Evolutionary conservation across 164 flowering plant genomes (phyloP).

Genomic region (Akebia trifoliata): DNA sequence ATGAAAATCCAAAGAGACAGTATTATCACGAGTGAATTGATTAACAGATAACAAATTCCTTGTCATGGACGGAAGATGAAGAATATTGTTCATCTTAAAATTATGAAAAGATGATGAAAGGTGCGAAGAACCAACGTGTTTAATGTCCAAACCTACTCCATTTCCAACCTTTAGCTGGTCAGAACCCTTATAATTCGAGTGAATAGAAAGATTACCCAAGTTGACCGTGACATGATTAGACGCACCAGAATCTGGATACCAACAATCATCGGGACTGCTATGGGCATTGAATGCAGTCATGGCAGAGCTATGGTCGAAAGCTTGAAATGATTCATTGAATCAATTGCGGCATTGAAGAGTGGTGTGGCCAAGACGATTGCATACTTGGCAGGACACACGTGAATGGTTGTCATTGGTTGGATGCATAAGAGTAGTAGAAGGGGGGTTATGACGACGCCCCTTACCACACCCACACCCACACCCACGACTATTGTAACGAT

Average conservation of each 20-base stretch:
- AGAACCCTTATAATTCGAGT: neutral
- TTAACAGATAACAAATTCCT: constrained; percentile 4
- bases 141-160: constrained; percentile 7
- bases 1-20: neutral
- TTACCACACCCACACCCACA: too few relatives aligned
- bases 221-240: constrained; percentile 1
- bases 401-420: too few relatives aligned
- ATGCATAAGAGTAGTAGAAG: too few relatives aligned
- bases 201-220: neutral
- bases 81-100: neutral
- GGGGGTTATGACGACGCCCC: too few relatives aligned
- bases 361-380: neutral
- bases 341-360: too few relatives aligned
- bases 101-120: neutral
- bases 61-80: neutral
- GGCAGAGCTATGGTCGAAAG: neutral
- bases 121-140: neutral
- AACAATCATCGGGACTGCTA: neutral
- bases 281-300: neutral
- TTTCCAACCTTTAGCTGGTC: constrained; percentile 5
- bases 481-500: too few relatives aligned
- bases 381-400: neutral
- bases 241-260: constrained; percentile 1
- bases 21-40: neutral
- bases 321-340: neutral